Conservation (phyloP, 345 rosid genomes). For the Rhodomyrtus tomentosa region DNA sequence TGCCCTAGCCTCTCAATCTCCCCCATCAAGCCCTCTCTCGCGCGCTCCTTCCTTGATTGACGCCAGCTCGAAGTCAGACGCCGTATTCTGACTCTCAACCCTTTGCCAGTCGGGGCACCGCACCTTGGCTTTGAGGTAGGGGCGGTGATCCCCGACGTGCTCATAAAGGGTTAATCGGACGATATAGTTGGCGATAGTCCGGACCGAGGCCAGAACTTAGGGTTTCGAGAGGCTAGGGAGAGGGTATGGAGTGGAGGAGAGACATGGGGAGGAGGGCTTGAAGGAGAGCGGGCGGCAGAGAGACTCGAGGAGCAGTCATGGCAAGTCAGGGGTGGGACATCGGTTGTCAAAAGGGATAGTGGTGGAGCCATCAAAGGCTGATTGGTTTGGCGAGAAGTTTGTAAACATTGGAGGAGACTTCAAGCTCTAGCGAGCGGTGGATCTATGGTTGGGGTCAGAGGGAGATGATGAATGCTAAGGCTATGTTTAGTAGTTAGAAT, state of each 20-base stretch:
- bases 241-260: constrained; percentile 12
- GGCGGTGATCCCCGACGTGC: constrained; percentile 32
- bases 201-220: constrained; percentile 5
- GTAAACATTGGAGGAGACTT: neutral
- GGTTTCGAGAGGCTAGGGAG: constrained; percentile 4
- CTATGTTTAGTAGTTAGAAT: too few relatives aligned
- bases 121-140: constrained; percentile 40
- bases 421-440: too few relatives aligned
- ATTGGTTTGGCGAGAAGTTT: neutral
- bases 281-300: too few relatives aligned
- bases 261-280: too few relatives aligned
- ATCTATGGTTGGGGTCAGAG: too few relatives aligned
- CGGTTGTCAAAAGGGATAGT: neutral
- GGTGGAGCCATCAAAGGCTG: neutral
- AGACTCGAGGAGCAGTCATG: too few relatives aligned
- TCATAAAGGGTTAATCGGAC: constrained; percentile 64
- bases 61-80: constrained; percentile 71
- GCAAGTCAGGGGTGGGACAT: too few relatives aligned
- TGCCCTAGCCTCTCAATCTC: constrained; percentile 44
- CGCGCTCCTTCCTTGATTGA: constrained; percentile 35
- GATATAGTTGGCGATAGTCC: constrained; percentile 31
- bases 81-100: constrained; percentile 68
- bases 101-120: constrained; percentile 59
- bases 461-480: too few relatives aligned
- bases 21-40: constrained; percentile 27